phyloP scores from a whole-genome alignment of 2,329 filamentous ascomycete genomes.

The Lasiodiplodia hormozganensis region DNA sequence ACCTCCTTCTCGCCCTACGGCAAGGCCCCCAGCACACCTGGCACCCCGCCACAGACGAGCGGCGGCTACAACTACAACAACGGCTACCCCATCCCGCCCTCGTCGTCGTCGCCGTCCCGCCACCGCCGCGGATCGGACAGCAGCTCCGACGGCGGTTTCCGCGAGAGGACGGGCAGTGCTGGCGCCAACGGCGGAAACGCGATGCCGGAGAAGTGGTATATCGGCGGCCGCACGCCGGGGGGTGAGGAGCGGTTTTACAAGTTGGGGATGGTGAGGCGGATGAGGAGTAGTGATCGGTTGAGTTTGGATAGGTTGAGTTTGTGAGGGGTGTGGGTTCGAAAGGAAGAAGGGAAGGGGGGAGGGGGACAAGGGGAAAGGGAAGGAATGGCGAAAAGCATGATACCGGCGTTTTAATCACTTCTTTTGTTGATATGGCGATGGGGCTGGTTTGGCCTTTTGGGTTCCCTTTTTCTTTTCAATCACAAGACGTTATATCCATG shows the following conservation, averaged over 20 bases:
- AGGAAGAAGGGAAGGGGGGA: background rate
- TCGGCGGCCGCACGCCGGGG: constrained; percentile 75
- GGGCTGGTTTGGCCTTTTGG: no score
- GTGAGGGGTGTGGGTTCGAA: constrained; percentile 53
- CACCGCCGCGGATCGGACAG: constrained; percentile 74
- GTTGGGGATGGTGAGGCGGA: constrained; percentile 75
- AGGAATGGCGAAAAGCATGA: background rate
- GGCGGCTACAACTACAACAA: background rate
- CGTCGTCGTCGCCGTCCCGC: background rate
- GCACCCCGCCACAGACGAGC: constrained; percentile 30
- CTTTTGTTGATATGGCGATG: background rate
- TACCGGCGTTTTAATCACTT: background rate
- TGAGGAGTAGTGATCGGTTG: constrained; percentile 75
- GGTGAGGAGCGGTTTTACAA: constrained; percentile 87
- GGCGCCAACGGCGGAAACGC: constrained; percentile 68
- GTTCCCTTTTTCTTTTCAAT: background rate
- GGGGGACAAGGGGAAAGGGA: background rate
- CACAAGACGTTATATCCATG: background rate
- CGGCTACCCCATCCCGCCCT: constrained; percentile 24
- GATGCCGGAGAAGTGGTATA: constrained; percentile 80
- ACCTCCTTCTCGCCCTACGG: constrained; percentile 40
- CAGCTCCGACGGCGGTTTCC: constrained; percentile 77
- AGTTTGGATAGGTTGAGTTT: constrained; percentile 78
- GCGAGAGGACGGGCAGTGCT: constrained; percentile 57
- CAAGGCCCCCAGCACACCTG: constrained; percentile 27